Conservation (phyloP, 2,329 filamentous ascomycete species). For the Aplosporella prunicola region DNA sequence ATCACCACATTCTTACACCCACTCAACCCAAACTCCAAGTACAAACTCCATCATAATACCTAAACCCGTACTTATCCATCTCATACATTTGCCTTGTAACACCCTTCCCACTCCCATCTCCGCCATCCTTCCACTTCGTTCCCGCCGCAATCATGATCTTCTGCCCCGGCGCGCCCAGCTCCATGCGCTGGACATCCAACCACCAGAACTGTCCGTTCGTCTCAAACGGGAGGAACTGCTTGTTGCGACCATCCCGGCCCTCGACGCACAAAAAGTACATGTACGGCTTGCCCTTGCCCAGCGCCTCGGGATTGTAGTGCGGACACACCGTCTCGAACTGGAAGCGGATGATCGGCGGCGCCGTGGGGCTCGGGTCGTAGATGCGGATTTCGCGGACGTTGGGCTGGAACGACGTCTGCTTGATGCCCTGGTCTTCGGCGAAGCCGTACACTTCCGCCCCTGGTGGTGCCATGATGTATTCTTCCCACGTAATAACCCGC, state of each 20-base stretch:
- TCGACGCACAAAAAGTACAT: constrained; percentile 59
- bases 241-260: constrained; percentile 52
- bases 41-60: constrained; percentile 2
- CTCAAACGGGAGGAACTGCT: constrained; percentile 56
- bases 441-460: constrained; percentile 37
- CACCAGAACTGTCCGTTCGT: constrained; percentile 77
- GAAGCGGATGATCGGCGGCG: constrained; percentile 53
- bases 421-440: constrained; percentile 42
- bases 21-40: constrained; percentile 3
- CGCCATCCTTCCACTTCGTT: constrained; percentile 6
- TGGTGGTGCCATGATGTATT: constrained; percentile 59
- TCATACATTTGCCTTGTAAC: constrained; percentile 10
- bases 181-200: constrained; percentile 53
- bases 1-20: neutral
- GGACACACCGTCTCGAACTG: constrained; percentile 70
- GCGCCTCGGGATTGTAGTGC: constrained; percentile 68
- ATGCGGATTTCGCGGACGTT: constrained; percentile 51
- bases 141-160: constrained; percentile 5
- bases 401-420: constrained; percentile 53
- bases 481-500: constrained; percentile 61
- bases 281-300: constrained; percentile 56
- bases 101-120: constrained; percentile 8
- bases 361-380: constrained; percentile 34
- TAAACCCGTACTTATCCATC: constrained; percentile 6
- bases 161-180: constrained; percentile 36